Evolutionary conservation across 192 early-diverging fungal species (phyloP), one percentile per base, ranked within the genome.

Genomic region (Dispira simplex): DNA sequence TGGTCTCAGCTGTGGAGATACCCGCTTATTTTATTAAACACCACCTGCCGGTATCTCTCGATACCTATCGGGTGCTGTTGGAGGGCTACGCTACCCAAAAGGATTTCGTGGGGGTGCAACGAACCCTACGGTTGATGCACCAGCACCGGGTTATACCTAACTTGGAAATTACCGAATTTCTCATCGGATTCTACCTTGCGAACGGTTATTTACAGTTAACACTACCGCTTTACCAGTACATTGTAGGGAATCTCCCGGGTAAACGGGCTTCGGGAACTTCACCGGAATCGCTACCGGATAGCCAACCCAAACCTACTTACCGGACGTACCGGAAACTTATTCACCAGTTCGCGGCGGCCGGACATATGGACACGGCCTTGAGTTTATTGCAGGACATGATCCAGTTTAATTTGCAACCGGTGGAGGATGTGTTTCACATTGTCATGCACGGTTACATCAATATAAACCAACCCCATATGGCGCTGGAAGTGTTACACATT

Each of bases 301-400:
- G 18, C 10, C 32, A 28, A 44, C 11, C 39, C 28, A 60, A 60
- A 44, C 58, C 58, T 8, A 60, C 58, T 12, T 44, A 44, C 12
- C 58, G 58, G 32, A 27, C 44, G 2, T 60, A 43, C 39, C 58
- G 58, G 14, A 18, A 26, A 18, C 58, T 60, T 12, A 60, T 60
- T 27, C 58, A 60, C 58, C 58, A 60, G 21, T 60, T 60, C 16
- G 25, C 58, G 12, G 58, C 58, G 32, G 39, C 58, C 3, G 32
- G 13, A 14, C 32, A 60, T 8, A 43, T 60, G 58, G 13, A 28
- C 21, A 60, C 32, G 28, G 58, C 58, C 10, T 18, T 60, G 26
- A 43, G 3, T 2, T 13, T 60, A 4, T 44, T 60, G 32, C 27
- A 60, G 43, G 58, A 60, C 58, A 60, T 60, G 58, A 44, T 60